Conservation (phyloP, 2,329 filamentous ascomycete species). For the Fusarium subtropicale region DNA sequence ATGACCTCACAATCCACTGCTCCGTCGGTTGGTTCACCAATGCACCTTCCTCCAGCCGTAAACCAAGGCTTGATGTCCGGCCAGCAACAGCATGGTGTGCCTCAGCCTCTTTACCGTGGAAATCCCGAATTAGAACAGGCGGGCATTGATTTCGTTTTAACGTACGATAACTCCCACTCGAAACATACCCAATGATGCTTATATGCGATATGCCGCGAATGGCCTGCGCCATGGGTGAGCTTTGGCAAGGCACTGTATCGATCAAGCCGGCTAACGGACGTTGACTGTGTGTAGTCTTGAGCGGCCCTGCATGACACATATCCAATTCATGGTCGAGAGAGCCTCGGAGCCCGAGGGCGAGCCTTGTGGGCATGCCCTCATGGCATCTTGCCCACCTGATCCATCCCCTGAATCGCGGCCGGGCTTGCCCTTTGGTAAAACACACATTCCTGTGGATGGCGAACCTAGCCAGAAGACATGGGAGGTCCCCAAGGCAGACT, state of each 20-base stretch:
- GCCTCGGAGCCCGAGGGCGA: constrained; percentile 70
- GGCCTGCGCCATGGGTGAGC: constrained; percentile 36
- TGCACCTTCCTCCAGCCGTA: constrained; percentile 30
- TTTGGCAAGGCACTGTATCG: constrained; percentile 30
- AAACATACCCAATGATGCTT: constrained; percentile 74
- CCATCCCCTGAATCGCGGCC: constrained; percentile 62
- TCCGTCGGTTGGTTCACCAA: constrained; percentile 53
- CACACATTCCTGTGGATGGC: constrained; percentile 52
- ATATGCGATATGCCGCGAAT: constrained; percentile 56
- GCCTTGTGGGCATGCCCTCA: constrained; percentile 88
- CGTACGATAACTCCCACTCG: constrained; percentile 76
- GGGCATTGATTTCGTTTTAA: constrained; percentile 90
- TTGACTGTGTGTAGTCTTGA: constrained; percentile 75
- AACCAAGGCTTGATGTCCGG: constrained; percentile 47
- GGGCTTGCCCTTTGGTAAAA: constrained; percentile 65
- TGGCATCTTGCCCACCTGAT: constrained; percentile 89
- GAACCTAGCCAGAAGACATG: constrained; percentile 76
- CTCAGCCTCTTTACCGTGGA: constrained; percentile 48
- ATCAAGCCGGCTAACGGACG: constrained; percentile 58
- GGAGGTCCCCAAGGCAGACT: constrained; percentile 79
- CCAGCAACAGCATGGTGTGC: constrained; percentile 49
- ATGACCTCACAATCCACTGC: constrained; percentile 58
- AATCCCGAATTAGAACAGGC: constrained; percentile 80
- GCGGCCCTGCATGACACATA: constrained; percentile 91
- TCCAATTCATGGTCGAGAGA: constrained; percentile 79